Base-by-base conservation (phyloP, 257 asterid genomes). In the Plantago elongata region DNA sequence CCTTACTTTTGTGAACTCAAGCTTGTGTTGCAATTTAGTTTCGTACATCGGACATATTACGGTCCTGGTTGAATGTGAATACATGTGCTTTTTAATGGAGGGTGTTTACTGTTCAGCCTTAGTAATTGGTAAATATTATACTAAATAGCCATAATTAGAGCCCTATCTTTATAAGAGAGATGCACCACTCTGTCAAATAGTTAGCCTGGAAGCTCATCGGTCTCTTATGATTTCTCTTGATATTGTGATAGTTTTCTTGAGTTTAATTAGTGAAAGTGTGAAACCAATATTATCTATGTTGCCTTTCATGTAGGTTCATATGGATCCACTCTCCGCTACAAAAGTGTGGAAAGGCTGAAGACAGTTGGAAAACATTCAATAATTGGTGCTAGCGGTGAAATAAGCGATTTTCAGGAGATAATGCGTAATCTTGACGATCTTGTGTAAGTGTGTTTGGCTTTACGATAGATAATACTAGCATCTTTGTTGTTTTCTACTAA, bases 401-500 rank as follows among this genome's bases (percentile, higher is more conserved):
- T 92, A 57, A 92, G 99, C 77, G 97, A 92, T 70, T 92, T 92
- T 72, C 99, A 92, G 83, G 99, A 92, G 84, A 83, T 92, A 48
- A 73, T 84, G 81, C 87, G 74, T 13, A 78, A 78, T 61, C 97
- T 89, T 67, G 91, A 92, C 69, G 97, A 92, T 61, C 96, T 89
- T 60, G 61, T 81, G 99, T 86, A 80, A 70, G 93, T 79, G 27
- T 27, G 37, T 57, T 63, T 61, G 43, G 15, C 69, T 57, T 30
- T 13, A 14, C 16, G 40, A 34, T 17, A 51, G n/a, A 40, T 27
- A 14, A 13, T 13, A 14, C 34, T 49, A 43, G 18, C 17, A 22
- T n/a, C 27, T 22, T 22, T 22, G 27, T 22, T 22, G 27, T 2
- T 22, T 22, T 22, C 27, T 22, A 22, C 27, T 22, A 22, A 1